phyloP scores from a whole-genome alignment of 768 basidiomycete species.

The Hirschioporus abietinus region DNA sequence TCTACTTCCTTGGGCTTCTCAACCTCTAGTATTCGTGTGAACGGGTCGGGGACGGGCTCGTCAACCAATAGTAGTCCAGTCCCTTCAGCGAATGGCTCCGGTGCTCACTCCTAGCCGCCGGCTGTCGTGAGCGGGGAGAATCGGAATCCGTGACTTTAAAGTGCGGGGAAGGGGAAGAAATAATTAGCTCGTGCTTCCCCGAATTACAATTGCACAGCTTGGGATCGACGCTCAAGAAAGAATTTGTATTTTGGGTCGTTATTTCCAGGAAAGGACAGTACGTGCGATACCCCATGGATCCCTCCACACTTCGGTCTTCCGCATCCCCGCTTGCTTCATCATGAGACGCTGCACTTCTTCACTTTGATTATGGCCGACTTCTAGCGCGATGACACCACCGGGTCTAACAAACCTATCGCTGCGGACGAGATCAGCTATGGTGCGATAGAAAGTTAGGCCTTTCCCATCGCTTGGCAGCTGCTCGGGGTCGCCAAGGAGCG shows the following conservation, averaged over 20 bases:
- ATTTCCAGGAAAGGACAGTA: constrained; percentile 42
- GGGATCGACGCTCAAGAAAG: background rate
- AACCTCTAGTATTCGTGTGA: background rate
- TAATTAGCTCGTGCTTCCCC: background rate
- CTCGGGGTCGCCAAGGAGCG: constrained; percentile 68
- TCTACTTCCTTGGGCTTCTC: background rate
- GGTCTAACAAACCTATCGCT: constrained; percentile 44
- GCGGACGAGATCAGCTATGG: constrained; percentile 59
- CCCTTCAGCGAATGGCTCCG: background rate
- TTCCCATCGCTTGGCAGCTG: constrained; percentile 27
- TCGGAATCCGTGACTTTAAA: background rate
- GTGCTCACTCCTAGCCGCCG: background rate
- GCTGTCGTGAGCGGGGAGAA: background rate
- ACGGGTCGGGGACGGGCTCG: background rate
- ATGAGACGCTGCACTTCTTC: constrained; percentile 56
- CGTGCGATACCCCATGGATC: constrained; percentile 79
- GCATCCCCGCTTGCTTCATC: constrained; percentile 37
- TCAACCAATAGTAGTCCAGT: background rate
- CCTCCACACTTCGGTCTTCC: constrained; percentile 59
- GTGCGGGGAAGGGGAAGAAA: background rate
- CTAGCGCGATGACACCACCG: constrained; percentile 62
- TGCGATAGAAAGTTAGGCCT: constrained; percentile 67
- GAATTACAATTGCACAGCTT: background rate
- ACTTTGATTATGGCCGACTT: constrained; percentile 76
- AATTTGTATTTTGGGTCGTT: background rate